Evolutionary conservation across 108 stramenopile species (phyloP).

Genomic region (Nitzschia sp.): DNA sequence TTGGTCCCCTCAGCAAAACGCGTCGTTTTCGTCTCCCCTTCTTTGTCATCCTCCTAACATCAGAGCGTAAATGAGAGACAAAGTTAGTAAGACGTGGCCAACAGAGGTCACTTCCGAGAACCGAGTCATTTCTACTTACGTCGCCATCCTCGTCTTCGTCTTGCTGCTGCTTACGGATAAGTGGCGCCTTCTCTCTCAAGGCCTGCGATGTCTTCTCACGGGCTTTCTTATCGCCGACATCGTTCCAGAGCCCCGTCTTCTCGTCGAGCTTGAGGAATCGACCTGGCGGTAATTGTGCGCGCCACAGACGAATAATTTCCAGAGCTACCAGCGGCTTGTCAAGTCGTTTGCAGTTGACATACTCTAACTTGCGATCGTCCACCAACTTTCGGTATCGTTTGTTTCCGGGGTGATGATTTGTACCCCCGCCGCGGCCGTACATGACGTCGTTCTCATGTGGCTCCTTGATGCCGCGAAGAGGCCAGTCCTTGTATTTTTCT

Average conservation of each 20-base stretch:
- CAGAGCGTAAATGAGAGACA: background rate
- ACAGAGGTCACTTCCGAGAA: too few relatives aligned
- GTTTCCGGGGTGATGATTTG: conserved; percentile 88
- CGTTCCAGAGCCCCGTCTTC: conserved; percentile 71
- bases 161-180: conserved; percentile 65
- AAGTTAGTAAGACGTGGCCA: too few relatives aligned
- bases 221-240: conserved; percentile 88
- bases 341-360: conserved; percentile 75
- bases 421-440: conserved; percentile 84
- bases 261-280: conserved; percentile 84
- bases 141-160: conserved; percentile 34
- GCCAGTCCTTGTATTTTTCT: conserved; percentile 50
- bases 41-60: too few relatives aligned
- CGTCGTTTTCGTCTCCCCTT: conserved; percentile 39
- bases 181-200: conserved; percentile 80
- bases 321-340: conserved; percentile 87
- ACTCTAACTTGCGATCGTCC: conserved; percentile 74
- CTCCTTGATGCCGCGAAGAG: conserved; percentile 60
- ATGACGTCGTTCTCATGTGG: conserved; percentile 82
- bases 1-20: conserved; percentile 62
- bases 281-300: conserved; percentile 75
- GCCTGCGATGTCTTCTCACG: conserved; percentile 88
- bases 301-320: conserved; percentile 77
- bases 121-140: background rate
- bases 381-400: conserved; percentile 83